These are phyloP conservation scores for Fusarium decemcellulare DNA, from an alignment of 2,329 filamentous ascomycete genomes.

Conservation along the genomic window DNA sequence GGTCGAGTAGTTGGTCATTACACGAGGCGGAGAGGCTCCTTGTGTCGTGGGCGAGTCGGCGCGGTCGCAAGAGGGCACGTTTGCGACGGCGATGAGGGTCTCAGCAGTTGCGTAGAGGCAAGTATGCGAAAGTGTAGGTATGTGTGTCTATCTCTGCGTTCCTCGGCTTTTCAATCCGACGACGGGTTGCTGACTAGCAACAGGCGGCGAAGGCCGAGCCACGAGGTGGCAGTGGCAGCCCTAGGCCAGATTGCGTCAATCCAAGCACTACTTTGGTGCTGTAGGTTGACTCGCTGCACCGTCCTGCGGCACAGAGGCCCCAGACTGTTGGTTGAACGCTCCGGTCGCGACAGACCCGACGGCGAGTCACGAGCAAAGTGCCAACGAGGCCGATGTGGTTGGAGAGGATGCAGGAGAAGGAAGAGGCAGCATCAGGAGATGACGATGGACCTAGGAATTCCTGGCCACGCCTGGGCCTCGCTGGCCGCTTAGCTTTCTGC, in stretches of 20 bases:
- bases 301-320: constrained; percentile 44
- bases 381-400: constrained; percentile 34
- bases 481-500: constrained; percentile 23
- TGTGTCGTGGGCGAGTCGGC: constrained; percentile 14
- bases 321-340: constrained; percentile 27
- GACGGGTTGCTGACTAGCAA: constrained; percentile 36
- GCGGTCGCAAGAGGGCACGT: constrained; percentile 16
- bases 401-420: constrained; percentile 34
- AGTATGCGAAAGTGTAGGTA: constrained; percentile 28
- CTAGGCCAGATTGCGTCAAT: constrained; percentile 45
- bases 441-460: constrained; percentile 33
- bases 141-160: constrained; percentile 38
- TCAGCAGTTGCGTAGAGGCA: not conserved
- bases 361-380: constrained; percentile 31
- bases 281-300: constrained; percentile 25
- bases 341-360: constrained; percentile 23
- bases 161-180: constrained; percentile 33
- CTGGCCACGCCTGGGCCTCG: constrained; percentile 22
- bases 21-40: constrained; percentile 31
- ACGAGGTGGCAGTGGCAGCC: constrained; percentile 16
- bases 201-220: constrained; percentile 26
- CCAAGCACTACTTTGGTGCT: constrained; percentile 23
- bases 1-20: constrained; percentile 70
- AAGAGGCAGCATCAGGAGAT: constrained; percentile 42
- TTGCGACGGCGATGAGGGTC: constrained; percentile 2